Conservation (phyloP, 148 eudicot species). For the Suaeda aralocaspica region DNA sequence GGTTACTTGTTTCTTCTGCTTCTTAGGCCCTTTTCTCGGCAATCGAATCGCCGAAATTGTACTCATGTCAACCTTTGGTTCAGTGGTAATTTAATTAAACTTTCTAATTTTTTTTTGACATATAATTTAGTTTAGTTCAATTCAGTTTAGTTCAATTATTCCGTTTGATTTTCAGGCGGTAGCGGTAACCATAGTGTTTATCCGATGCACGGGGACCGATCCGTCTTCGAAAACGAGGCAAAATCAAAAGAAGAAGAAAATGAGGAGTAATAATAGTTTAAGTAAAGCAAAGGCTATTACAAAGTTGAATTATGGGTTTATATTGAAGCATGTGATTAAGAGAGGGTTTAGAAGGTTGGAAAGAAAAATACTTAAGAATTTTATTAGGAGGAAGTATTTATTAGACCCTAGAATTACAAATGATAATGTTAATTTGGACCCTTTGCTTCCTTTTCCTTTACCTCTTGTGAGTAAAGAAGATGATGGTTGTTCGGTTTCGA, state of each 20-base stretch:
- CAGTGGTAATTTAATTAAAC: constrained; percentile 37
- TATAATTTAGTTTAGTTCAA: no score
- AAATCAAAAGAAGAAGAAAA: constrained; percentile 42
- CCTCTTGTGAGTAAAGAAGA: constrained; percentile 63
- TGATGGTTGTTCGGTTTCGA: constrained; percentile 29
- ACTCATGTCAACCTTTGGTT: constrained; percentile 48
- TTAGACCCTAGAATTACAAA: constrained; percentile 44
- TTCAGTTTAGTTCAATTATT: neutral
- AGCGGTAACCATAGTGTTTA: constrained; percentile 52
- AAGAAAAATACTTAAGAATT: constrained; percentile 61
- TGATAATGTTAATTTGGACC: constrained; percentile 49
- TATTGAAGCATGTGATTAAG: constrained; percentile 43
- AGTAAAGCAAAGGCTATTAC: constrained; percentile 13
- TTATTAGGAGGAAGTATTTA: constrained; percentile 74
- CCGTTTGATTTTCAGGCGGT: constrained; percentile 47
- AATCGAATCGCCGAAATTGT: constrained; percentile 55
- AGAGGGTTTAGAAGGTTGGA: constrained; percentile 66
- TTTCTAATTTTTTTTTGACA: no score
- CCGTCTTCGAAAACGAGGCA: constrained; percentile 65
- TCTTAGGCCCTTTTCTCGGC: constrained; percentile 73
- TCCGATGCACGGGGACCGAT: constrained; percentile 71
- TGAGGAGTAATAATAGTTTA: constrained; percentile 15
- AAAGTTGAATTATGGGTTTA: constrained; percentile 56
- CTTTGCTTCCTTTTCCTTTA: constrained; percentile 61
- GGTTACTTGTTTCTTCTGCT: constrained; percentile 64